These are phyloP conservation scores for Pleoardoris graminearum DNA, from an alignment of 2,329 filamentous ascomycete genomes.

Conservation along the genomic window DNA sequence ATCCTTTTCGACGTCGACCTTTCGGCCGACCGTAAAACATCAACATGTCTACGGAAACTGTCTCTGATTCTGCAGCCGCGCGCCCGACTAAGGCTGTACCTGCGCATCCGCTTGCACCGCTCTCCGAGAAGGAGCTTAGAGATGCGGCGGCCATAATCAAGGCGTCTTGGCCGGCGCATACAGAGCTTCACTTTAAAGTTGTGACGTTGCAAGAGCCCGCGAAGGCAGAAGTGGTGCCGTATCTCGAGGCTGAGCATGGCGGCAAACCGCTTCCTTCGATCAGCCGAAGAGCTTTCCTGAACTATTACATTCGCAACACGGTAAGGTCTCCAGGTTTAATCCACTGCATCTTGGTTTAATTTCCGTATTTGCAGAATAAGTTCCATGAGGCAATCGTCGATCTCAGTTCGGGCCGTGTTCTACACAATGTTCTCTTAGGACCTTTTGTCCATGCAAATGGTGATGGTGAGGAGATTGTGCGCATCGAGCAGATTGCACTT, in stretches of 20 bases:
- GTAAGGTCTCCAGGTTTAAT: slow-evolving; percentile 44
- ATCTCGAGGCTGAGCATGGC: slow-evolving; percentile 64
- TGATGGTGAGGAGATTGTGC: slow-evolving; percentile 63
- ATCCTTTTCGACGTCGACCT: neutral
- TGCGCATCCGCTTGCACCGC: slow-evolving; percentile 63
- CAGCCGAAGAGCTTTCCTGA: slow-evolving; percentile 58
- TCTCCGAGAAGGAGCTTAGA: slow-evolving; percentile 61
- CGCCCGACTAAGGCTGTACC: slow-evolving; percentile 26
- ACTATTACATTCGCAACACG: slow-evolving; percentile 64
- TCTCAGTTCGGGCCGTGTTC: slow-evolving; percentile 54
- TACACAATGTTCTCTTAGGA: slow-evolving; percentile 62
- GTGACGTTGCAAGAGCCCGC: slow-evolving; percentile 68
- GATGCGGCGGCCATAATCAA: slow-evolving; percentile 55
- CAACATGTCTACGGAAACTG: slow-evolving; percentile 34
- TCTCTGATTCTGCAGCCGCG: slow-evolving; percentile 26
- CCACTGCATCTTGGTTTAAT: neutral
- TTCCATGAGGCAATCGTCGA: slow-evolving; percentile 65
- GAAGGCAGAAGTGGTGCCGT: slow-evolving; percentile 63
- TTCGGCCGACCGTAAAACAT: neutral
- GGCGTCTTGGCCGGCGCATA: slow-evolving; percentile 58
- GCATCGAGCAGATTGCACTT: slow-evolving; percentile 60
- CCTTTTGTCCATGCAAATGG: slow-evolving; percentile 60
- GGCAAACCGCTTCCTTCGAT: slow-evolving; percentile 56
- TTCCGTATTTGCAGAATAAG: slow-evolving; percentile 54
- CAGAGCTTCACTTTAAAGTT: slow-evolving; percentile 66